Conservation (phyloP, 345 rosid species). For the Populus nigra region DNA sequence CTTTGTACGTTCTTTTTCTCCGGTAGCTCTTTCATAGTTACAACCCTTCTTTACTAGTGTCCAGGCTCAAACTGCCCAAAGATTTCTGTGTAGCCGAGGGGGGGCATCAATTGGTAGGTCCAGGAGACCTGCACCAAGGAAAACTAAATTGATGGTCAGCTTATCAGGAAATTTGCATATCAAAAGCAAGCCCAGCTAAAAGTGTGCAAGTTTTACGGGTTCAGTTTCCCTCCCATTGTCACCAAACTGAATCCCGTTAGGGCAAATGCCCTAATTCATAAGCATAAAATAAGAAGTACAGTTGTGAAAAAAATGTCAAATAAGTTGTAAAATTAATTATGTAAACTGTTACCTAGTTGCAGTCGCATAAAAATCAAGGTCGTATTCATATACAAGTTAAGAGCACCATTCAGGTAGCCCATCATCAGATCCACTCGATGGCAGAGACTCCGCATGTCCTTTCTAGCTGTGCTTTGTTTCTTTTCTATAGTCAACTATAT, state of each 20-base stretch:
- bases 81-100: neutral
- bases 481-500: conserved; percentile 51
- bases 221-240: neutral
- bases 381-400: conserved; percentile 64
- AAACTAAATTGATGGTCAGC: too few relatives aligned
- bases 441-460: conserved; percentile 36
- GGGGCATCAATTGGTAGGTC: too few relatives aligned
- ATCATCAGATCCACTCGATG: conserved; percentile 43
- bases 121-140: too few relatives aligned
- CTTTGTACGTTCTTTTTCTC: neutral
- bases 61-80: neutral
- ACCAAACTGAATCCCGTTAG: neutral
- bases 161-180: neutral
- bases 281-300: neutral
- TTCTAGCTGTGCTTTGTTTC: conserved; percentile 49
- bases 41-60: neutral
- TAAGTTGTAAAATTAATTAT: neutral
- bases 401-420: conserved; percentile 73
- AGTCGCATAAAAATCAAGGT: conserved; percentile 24
- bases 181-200: neutral
- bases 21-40: neutral
- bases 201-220: neutral
- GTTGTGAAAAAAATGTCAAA: neutral
- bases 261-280: neutral
- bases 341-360: neutral